Conservation (phyloP, 768 basidiomycete genomes). For the Podaxis sp. region DNA sequence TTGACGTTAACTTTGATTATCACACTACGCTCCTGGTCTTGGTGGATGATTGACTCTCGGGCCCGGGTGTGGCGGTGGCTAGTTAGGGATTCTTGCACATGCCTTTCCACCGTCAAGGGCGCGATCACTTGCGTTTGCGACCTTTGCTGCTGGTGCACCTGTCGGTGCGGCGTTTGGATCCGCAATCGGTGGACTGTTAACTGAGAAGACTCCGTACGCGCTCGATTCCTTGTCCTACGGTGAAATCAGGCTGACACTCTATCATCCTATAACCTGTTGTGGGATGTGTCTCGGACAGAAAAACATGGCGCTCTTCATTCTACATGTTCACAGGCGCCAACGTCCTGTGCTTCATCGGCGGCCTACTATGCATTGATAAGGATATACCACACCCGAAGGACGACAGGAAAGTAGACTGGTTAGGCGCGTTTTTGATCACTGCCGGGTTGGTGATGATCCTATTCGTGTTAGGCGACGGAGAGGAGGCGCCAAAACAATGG, state of each 20-base stretch:
- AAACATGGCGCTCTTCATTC: slow-evolving; percentile 65
- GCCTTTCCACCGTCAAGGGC: slow-evolving; percentile 66
- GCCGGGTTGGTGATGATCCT: slow-evolving; percentile 67
- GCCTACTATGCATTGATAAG: slow-evolving; percentile 54
- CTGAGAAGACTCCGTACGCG: slow-evolving; percentile 53
- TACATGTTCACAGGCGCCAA: slow-evolving; percentile 62
- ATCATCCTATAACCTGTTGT: slow-evolving; percentile 80
- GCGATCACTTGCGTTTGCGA: slow-evolving; percentile 77
- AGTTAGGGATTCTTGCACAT: slow-evolving; percentile 83
- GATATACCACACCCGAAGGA: slow-evolving; percentile 46
- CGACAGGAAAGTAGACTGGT: slow-evolving; percentile 68
- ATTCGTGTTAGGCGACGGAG: slow-evolving; percentile 71
- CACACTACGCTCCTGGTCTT: background rate
- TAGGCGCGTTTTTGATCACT: slow-evolving; percentile 68
- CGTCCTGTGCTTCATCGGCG: slow-evolving; percentile 51
- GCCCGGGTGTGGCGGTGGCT: background rate
- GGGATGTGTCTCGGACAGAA: slow-evolving; percentile 65
- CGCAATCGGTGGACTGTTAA: slow-evolving; percentile 70
- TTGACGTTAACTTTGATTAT: background rate
- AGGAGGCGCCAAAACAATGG: slow-evolving; percentile 62
- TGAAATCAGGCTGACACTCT: slow-evolving; percentile 54
- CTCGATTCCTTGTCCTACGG: background rate
- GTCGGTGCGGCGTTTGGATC: slow-evolving; percentile 77
- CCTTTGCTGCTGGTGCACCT: slow-evolving; percentile 84
- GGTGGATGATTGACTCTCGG: background rate